Conservation (phyloP, 2,329 filamentous ascomycete species). For the Mycosphaerella sp. region DNA sequence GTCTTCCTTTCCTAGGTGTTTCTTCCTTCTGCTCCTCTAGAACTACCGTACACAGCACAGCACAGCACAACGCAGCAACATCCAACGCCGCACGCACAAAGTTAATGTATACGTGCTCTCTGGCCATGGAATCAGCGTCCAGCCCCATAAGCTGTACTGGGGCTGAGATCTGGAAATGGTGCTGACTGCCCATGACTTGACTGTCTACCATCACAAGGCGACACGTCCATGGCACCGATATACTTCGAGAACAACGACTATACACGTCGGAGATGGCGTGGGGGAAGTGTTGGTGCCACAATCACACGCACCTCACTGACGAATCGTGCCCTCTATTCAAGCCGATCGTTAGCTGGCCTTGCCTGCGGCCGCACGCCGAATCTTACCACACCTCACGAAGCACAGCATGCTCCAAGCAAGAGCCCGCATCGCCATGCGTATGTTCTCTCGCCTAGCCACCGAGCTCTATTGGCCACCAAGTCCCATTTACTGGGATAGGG, state of each 20-base stretch:
- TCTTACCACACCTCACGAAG: background rate
- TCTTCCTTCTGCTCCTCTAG: no score
- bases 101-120: no score
- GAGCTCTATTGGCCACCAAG: background rate
- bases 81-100: no score
- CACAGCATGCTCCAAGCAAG: background rate
- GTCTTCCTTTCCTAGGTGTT: no score
- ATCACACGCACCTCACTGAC: background rate
- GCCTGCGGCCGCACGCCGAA: background rate
- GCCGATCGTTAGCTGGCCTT: no score
- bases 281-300: background rate
- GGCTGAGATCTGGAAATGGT: no score
- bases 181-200: background rate
- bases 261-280: background rate
- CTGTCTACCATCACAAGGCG: background rate
- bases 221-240: background rate
- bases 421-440: background rate
- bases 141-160: no score
- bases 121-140: no score
- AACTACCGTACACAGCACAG: no score
- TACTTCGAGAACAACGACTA: no score
- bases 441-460: background rate
- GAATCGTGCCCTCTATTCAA: no score
- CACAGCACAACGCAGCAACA: no score
- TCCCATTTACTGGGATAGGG: background rate